A percentile compares a stretch with the other conserved stretches of the same genome.
Evolutionary conservation across 2,329 filamentous ascomycete genomes (phyloP).

Genomic region (Arachnomyces sp.): DNA sequence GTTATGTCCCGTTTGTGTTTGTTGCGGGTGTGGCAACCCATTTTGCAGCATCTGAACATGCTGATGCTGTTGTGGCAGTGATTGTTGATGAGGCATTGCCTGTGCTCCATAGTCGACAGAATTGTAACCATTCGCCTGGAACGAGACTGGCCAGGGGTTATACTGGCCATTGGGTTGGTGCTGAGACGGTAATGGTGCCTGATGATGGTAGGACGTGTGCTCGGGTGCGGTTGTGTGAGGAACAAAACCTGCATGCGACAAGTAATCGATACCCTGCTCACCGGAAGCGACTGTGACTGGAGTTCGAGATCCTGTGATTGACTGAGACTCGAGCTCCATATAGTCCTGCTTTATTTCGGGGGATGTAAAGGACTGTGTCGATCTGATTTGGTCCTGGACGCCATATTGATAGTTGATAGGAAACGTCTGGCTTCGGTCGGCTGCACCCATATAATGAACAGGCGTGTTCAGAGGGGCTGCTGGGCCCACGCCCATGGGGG

Average conservation of each 20-base stretch:
- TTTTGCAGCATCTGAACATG: slow-evolving; percentile 23
- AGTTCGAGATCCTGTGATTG: slow-evolving; percentile 18
- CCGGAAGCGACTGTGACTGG: slow-evolving; percentile 12
- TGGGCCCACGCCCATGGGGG: slow-evolving; percentile 17
- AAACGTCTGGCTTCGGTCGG: slow-evolving; percentile 17
- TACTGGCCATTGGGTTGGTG: slow-evolving; percentile 17
- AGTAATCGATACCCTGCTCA: slow-evolving; percentile 17
- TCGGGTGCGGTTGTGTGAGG: neutral
- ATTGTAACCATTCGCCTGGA: slow-evolving; percentile 27
- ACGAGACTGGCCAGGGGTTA: slow-evolving; percentile 24
- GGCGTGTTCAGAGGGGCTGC: slow-evolving; percentile 19
- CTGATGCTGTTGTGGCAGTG: slow-evolving; percentile 20
- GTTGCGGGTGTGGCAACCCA: slow-evolving; percentile 18
- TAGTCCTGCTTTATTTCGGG: slow-evolving; percentile 17
- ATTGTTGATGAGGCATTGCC: slow-evolving; percentile 13
- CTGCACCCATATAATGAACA: slow-evolving; percentile 11
- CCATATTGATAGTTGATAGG: slow-evolving; percentile 22
- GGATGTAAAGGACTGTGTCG: slow-evolving; percentile 13
- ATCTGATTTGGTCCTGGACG: slow-evolving; percentile 20
- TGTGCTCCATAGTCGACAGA: slow-evolving; percentile 22
- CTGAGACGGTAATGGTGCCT: slow-evolving; percentile 15
- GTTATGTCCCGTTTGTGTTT: slow-evolving; percentile 10
- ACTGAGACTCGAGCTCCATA: slow-evolving; percentile 20
- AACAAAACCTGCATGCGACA: slow-evolving; percentile 19
- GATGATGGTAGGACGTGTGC: slow-evolving; percentile 7